phyloP scores from a whole-genome alignment of 495 filamentous ascomycete genomes.

The Aspergillus egyptiacus region DNA sequence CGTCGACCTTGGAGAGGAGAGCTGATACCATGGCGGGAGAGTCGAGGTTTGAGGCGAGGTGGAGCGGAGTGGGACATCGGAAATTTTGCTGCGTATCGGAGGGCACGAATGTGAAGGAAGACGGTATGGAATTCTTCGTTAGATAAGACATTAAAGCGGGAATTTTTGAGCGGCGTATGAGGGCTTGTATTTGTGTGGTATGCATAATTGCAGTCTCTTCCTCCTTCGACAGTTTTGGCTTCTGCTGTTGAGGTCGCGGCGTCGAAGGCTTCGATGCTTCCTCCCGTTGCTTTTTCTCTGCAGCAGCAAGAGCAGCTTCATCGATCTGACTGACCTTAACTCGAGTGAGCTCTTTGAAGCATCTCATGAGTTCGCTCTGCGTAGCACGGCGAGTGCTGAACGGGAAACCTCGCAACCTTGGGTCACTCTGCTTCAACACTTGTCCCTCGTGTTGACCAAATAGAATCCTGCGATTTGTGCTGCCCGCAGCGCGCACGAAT shows the following conservation, averaged over 20 bases:
- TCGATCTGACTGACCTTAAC: conserved; percentile 76
- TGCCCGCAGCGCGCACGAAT: conserved; percentile 86
- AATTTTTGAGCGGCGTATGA: conserved; percentile 85
- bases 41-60: conserved; percentile 77
- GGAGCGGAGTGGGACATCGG: conserved; percentile 80
- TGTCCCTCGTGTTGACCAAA: conserved; percentile 90
- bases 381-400: conserved; percentile 94
- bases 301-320: conserved; percentile 49
- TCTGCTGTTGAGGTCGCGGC: conserved; percentile 44
- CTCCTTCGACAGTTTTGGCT: conserved; percentile 61
- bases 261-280: conserved; percentile 32
- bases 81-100: conserved; percentile 60
- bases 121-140: conserved; percentile 57
- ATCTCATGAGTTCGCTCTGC: conserved; percentile 86
- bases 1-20: conserved; percentile 66
- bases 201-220: conserved; percentile 76
- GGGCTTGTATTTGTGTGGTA: conserved; percentile 77
- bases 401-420: conserved; percentile 80
- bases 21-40: conserved; percentile 65
- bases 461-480: conserved; percentile 73
- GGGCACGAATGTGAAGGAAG: conserved; percentile 71
- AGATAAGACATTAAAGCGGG: conserved; percentile 84
- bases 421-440: conserved; percentile 72
- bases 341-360: conserved; percentile 86
- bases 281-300: conserved; percentile 34